A percentile compares a stretch with the other conserved stretches of the same genome.
These are phyloP conservation scores for Fusarium decemcellulare DNA, from an alignment of 2,329 filamentous ascomycete species.

Conservation along the genomic window DNA sequence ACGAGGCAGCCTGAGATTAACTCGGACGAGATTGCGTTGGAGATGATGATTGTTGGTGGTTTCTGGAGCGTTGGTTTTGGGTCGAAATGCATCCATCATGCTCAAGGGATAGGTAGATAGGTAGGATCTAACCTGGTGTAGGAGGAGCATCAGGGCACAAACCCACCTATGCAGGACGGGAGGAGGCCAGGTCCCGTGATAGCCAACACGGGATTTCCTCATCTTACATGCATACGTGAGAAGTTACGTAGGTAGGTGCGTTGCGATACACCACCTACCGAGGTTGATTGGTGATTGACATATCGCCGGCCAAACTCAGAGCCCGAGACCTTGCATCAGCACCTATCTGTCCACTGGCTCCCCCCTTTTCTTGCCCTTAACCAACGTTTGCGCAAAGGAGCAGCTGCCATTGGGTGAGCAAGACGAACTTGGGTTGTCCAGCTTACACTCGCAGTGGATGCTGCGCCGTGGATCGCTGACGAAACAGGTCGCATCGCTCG, in stretches of 20 bases:
- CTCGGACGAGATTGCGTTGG: slow-evolving; percentile 12
- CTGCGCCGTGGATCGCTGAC: slow-evolving; percentile 38
- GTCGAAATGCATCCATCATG: slow-evolving; percentile 7
- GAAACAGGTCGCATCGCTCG: slow-evolving; percentile 40
- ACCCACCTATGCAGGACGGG: background rate
- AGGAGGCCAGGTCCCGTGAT: slow-evolving; percentile 13
- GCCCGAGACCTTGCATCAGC: slow-evolving; percentile 25
- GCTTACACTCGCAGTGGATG: slow-evolving; percentile 28
- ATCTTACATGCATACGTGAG: slow-evolving; percentile 36
- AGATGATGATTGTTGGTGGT: slow-evolving; percentile 4
- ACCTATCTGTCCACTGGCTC: slow-evolving; percentile 23
- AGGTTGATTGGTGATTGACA: background rate
- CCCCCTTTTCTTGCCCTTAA: slow-evolving; percentile 8
- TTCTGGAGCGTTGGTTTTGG: slow-evolving; percentile 16
- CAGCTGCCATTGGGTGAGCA: slow-evolving; percentile 26
- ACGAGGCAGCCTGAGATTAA: slow-evolving; percentile 21
- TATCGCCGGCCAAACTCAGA: slow-evolving; percentile 10
- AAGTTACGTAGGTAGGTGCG: background rate
- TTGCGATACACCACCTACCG: background rate
- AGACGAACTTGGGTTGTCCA: background rate
- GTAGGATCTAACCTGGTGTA: too few species aligned
- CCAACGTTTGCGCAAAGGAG: slow-evolving; percentile 19
- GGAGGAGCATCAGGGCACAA: too few species aligned
- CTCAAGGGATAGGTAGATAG: background rate
- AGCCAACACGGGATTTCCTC: slow-evolving; percentile 12